Conservation (phyloP, 176 grass and related monocot genomes). For the Carex kokanica region DNA sequence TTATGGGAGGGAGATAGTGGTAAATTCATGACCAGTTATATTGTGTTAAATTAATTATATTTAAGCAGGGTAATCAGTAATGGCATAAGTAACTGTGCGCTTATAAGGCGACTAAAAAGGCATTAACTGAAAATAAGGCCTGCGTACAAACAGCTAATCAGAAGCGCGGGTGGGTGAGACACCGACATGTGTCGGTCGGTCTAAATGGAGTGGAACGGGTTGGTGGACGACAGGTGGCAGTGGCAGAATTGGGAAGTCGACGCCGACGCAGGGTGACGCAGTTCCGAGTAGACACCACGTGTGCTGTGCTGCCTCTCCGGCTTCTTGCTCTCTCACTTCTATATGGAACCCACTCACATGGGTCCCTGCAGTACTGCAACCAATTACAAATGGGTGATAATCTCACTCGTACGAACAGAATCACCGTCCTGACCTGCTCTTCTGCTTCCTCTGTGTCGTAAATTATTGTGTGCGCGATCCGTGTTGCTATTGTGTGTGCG, state of each 20-base stretch:
- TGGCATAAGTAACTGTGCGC: no score
- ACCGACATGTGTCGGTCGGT: neutral
- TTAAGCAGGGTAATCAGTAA: no score
- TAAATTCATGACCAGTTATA: no score
- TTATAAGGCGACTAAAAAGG: no score
- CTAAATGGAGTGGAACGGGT: neutral
- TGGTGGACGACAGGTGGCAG: slow-evolving; percentile 28
- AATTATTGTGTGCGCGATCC: neutral
- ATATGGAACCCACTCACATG: no score
- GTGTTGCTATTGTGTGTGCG: neutral
- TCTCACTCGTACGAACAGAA: neutral
- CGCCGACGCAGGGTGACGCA: slow-evolving; percentile 31
- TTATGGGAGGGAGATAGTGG: no score
- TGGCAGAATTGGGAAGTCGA: slow-evolving; percentile 33
- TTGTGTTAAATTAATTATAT: no score
- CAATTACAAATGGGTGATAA: no score
- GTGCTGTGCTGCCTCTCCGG: slow-evolving; percentile 22
- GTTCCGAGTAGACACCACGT: slow-evolving; percentile 56
- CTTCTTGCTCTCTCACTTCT: no score
- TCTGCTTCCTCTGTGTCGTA: neutral
- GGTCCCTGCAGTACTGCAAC: no score
- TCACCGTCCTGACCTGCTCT: neutral
- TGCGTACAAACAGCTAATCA: neutral
- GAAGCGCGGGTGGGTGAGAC: neutral
- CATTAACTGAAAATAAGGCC: slow-evolving; percentile 34